Conservation (phyloP, 345 rosid species). For the Citropsis articulata region DNA sequence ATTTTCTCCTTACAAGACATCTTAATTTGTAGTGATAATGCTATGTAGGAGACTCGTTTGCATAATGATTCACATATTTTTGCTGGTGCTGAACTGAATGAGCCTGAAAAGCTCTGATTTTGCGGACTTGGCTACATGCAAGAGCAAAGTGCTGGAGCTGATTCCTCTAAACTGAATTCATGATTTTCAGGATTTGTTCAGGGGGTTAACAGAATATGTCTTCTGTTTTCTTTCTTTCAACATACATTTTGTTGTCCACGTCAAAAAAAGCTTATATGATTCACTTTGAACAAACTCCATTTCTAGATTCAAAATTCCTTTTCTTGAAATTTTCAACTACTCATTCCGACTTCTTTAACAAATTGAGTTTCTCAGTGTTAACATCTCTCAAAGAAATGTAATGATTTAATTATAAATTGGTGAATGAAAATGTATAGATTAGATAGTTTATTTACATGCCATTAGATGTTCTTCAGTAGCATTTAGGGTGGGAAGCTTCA, state of each 20-base stretch:
- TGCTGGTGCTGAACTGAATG: not conserved
- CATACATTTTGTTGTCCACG: not conserved
- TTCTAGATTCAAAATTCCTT: not conserved
- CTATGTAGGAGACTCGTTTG: not conserved
- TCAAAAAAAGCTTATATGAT: not conserved
- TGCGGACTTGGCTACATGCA: not conserved
- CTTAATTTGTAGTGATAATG: not conserved
- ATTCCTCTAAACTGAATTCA: not conserved
- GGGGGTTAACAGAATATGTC: not conserved
- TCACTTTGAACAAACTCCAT: not conserved
- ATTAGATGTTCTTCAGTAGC: conserved; percentile 38
- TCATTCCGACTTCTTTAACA: no score
- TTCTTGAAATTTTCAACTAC: not conserved
- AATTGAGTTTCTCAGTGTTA: no score
- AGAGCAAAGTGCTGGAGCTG: not conserved
- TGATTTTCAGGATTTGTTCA: not conserved
- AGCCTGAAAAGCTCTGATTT: no score
- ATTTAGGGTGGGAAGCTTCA: conserved; percentile 58
- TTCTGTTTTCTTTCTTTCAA: not conserved
- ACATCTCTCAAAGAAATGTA: no score
- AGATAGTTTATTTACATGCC: not conserved
- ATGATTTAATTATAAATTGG: no score
- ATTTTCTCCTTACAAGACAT: no score
- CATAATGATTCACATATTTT: no score
- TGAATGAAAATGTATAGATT: no score